These are phyloP conservation scores for Coniochaeta pulveracea DNA, from an alignment of 2,329 filamentous ascomycete species.

Conservation along the genomic window DNA sequence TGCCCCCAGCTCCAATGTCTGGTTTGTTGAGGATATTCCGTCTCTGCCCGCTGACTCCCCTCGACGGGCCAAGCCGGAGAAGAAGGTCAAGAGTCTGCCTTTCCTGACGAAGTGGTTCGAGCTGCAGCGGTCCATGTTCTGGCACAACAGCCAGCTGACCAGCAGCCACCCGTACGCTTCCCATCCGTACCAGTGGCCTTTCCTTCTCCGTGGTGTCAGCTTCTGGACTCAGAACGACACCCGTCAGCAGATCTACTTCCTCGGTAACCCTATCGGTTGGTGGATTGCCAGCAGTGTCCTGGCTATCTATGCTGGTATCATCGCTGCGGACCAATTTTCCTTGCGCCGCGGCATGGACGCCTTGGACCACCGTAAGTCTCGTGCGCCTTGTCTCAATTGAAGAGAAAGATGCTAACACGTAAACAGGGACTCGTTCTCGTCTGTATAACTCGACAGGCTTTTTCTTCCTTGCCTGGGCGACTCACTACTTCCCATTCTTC, in stretches of 20 bases:
- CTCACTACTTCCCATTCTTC: constrained; percentile 95
- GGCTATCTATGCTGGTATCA: constrained; percentile 85
- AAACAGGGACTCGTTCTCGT: constrained; percentile 71
- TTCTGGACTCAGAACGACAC: constrained; percentile 99
- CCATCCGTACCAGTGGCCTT: constrained; percentile 94
- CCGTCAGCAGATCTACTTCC: constrained; percentile 93
- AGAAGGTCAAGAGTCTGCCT: constrained; percentile 70
- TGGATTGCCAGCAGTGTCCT: constrained; percentile 89
- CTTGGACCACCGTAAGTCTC: constrained; percentile 74
- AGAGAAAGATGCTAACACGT: constrained; percentile 17
- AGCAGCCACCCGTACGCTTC: constrained; percentile 95
- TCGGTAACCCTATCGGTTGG: constrained; percentile 95
- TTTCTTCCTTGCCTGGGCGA: constrained; percentile 97
- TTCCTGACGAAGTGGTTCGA: constrained; percentile 95
- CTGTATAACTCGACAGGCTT: constrained; percentile 98
- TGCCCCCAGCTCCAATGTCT: constrained; percentile 79
- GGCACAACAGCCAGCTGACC: constrained; percentile 96
- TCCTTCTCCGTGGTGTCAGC: constrained; percentile 90
- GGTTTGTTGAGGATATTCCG: constrained; percentile 87
- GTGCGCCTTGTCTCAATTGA: neutral
- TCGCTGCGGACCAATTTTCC: constrained; percentile 87
- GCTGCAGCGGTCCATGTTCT: constrained; percentile 96
- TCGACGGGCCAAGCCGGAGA: constrained; percentile 64
- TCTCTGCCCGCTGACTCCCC: constrained; percentile 60
- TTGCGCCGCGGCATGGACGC: constrained; percentile 88